These are phyloP conservation scores for Epichloe baconii DNA, from an alignment of 2,329 filamentous ascomycete species.

Conservation along the genomic window DNA sequence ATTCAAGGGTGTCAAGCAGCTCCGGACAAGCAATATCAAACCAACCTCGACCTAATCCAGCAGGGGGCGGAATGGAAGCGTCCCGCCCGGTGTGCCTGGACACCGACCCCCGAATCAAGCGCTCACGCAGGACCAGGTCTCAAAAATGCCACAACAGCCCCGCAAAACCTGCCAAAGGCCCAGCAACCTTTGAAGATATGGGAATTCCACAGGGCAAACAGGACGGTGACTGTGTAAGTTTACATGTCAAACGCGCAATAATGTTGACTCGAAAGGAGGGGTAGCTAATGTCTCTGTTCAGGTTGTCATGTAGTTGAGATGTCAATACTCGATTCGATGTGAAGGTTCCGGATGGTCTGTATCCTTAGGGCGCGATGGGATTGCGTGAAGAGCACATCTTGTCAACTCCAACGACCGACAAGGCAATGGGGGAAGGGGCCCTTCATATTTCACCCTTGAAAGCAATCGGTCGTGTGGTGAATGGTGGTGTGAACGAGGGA, in stretches of 20 bases:
- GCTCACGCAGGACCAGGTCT: slow-evolving; percentile 12
- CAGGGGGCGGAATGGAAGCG: slow-evolving; percentile 21
- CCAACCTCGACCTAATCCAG: slow-evolving; percentile 12
- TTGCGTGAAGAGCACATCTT: no score
- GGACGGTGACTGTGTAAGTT: slow-evolving; percentile 80
- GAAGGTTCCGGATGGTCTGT: no score
- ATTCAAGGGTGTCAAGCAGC: slow-evolving; percentile 10
- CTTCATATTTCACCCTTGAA: no score
- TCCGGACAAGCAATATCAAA: slow-evolving; percentile 9
- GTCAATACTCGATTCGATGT: not conserved
- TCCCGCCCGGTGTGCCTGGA: slow-evolving; percentile 19
- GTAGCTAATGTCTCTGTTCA: not conserved
- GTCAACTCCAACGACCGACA: no score
- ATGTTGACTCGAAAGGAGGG: not conserved
- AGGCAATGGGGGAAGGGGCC: no score
- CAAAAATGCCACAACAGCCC: slow-evolving; percentile 18
- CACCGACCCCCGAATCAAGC: slow-evolving; percentile 5
- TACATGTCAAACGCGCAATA: no score
- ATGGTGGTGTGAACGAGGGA: no score
- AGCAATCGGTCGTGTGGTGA: no score
- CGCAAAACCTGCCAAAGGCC: slow-evolving; percentile 52
- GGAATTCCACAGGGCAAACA: slow-evolving; percentile 74
- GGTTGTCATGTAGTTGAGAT: slow-evolving; percentile 3
- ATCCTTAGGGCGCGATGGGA: no score
- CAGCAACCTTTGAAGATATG: slow-evolving; percentile 97